A percentile compares a stretch with the other conserved stretches of the same genome.
phyloP scores from a whole-genome alignment of 495 filamentous ascomycete species.

The Talaromyces trachyspermus region DNA sequence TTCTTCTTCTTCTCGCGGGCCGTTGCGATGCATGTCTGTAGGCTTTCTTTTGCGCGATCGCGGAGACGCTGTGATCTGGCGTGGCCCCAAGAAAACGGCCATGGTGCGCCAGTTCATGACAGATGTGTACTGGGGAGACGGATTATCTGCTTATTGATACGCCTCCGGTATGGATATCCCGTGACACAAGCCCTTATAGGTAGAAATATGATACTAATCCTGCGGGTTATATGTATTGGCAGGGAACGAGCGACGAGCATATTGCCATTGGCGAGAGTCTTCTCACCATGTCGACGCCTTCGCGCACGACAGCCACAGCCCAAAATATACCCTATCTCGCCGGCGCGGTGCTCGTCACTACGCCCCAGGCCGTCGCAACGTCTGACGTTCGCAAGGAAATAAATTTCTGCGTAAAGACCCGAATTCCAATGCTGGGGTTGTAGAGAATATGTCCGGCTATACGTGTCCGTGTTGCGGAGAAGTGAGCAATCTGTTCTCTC shows the following conservation, averaged over 20 bases:
- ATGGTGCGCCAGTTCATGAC: slow-evolving; percentile 96
- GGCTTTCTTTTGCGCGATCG: slow-evolving; percentile 80
- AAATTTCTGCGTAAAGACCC: slow-evolving; percentile 88
- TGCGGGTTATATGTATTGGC: background rate
- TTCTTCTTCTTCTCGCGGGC: slow-evolving; percentile 34
- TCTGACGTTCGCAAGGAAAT: slow-evolving; percentile 93
- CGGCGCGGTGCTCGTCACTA: slow-evolving; percentile 91
- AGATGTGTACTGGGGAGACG: slow-evolving; percentile 83
- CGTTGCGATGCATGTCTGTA: slow-evolving; percentile 84
- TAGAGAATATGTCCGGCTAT: slow-evolving; percentile 98
- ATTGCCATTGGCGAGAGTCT: slow-evolving; percentile 88
- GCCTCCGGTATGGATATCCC: slow-evolving; percentile 56
- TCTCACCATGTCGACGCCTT: slow-evolving; percentile 42
- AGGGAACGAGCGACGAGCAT: slow-evolving; percentile 91
- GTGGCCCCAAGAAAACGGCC: slow-evolving; percentile 96
- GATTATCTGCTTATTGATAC: slow-evolving; percentile 94
- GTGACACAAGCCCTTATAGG: too few species aligned
- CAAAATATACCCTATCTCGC: slow-evolving; percentile 40
- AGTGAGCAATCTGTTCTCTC: slow-evolving; percentile 86
- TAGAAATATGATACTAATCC: too few species aligned
- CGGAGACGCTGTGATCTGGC: slow-evolving; percentile 91
- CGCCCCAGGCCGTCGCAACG: slow-evolving; percentile 88
- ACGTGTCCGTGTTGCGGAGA: slow-evolving; percentile 93
- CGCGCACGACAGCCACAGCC: slow-evolving; percentile 15
- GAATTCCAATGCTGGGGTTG: slow-evolving; percentile 72